Evolutionary conservation across 1,284 basidiomycete genomes (phyloP).

Genomic region (Malassezia furfur): DNA sequence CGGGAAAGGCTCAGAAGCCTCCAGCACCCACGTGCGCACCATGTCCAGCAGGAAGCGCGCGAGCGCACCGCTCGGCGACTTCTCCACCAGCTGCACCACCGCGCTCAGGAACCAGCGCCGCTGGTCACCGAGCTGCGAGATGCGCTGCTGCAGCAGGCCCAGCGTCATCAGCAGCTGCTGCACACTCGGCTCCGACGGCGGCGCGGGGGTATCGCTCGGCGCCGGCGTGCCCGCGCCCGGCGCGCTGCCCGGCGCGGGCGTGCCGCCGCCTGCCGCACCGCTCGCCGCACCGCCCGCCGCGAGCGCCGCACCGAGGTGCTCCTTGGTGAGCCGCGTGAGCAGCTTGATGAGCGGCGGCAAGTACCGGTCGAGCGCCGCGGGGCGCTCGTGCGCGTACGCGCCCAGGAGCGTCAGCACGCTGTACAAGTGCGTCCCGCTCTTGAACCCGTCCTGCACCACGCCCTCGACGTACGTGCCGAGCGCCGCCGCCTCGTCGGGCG

Average conservation of each 20-base stretch:
- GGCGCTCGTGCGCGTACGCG: conserved; percentile 58
- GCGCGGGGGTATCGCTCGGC: conserved; percentile 4
- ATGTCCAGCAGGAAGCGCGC: conserved; percentile 80
- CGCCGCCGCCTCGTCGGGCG: conserved; percentile 56
- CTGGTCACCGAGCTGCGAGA: conserved; percentile 54
- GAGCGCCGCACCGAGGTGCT: conserved; percentile 61
- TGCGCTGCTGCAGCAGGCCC: conserved; percentile 53
- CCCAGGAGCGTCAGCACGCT: conserved; percentile 78
- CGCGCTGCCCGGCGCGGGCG: conserved; percentile 1
- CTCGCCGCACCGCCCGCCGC: not conserved
- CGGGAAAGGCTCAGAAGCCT: conserved; percentile 54
- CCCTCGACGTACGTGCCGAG: conserved; percentile 70
- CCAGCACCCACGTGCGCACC: conserved; percentile 76
- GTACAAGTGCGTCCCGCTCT: conserved; percentile 62
- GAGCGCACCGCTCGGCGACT: conserved; percentile 72
- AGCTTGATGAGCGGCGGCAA: conserved; percentile 69
- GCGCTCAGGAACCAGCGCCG: conserved; percentile 61
- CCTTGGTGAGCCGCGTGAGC: conserved; percentile 75
- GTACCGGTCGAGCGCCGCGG: conserved; percentile 65
- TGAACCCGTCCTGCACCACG: conserved; percentile 72
- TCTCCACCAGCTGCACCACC: conserved; percentile 75
- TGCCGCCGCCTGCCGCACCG: not conserved
- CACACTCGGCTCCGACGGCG: conserved; percentile 39
- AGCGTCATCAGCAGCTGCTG: conserved; percentile 53
- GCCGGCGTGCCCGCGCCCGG: conserved; percentile 14